A percentile compares a stretch with the other conserved stretches of the same genome.
phyloP scores from a whole-genome alignment of 306 rosid genomes.

The Styphnolobium japonicum region DNA sequence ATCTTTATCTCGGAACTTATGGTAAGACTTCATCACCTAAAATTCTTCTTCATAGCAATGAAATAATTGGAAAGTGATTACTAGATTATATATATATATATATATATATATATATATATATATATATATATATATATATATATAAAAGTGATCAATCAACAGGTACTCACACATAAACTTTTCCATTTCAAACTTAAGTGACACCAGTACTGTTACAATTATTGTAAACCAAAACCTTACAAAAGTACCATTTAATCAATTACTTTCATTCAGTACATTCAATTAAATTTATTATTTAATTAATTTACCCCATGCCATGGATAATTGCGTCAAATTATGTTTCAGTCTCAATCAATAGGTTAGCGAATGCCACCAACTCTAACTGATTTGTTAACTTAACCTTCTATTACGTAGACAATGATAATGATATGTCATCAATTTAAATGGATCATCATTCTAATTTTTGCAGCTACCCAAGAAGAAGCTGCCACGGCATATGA shows the following conservation, averaged over 20 bases:
- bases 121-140: too few relatives aligned
- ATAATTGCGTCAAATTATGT: not conserved
- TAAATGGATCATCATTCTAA: not conserved
- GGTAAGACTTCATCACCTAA: constrained; percentile 32
- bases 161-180: not conserved
- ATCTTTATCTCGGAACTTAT: constrained; percentile 91
- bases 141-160: not conserved
- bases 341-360: constrained; percentile 9
- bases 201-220: not conserved
- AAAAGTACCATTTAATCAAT: not conserved
- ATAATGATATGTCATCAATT: not conserved
- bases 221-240: not conserved
- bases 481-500: constrained; percentile 97
- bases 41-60: not conserved
- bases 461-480: constrained; percentile 80
- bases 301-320: not conserved
- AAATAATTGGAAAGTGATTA: not conserved
- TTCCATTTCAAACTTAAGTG: not conserved
- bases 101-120: too few relatives aligned
- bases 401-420: not conserved
- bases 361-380: not conserved
- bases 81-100: too few relatives aligned
- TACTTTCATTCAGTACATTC: not conserved
- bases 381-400: constrained; percentile 24
- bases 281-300: not conserved